These are phyloP conservation scores for Ustilago bromivora DNA, from an alignment of 1,284 basidiomycete species.

Conservation along the genomic window DNA sequence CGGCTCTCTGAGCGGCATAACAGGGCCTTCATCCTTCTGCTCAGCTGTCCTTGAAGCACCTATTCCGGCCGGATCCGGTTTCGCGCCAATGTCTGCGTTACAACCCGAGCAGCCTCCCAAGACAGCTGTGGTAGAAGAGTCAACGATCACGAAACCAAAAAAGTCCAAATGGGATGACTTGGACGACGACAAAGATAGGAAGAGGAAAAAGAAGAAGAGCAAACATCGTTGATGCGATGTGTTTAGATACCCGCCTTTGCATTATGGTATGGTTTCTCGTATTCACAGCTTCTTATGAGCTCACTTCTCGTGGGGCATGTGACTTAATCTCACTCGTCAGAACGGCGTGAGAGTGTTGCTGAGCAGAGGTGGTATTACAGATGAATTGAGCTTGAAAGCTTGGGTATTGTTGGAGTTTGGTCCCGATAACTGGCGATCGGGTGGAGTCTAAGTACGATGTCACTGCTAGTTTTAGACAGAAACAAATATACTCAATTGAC, in stretches of 20 bases:
- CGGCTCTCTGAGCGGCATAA: too few species aligned
- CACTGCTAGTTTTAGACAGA: too few species aligned
- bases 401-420: constrained; percentile 4
- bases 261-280: too few species aligned
- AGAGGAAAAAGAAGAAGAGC: constrained; percentile 31
- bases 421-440: too few species aligned
- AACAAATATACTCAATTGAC: too few species aligned
- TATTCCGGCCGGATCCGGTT: too few species aligned
- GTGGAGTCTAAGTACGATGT: too few species aligned
- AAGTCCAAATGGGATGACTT: constrained; percentile 41
- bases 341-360: not conserved
- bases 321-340: not conserved
- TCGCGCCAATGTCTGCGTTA: too few species aligned
- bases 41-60: too few species aligned
- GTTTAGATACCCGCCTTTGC: not conserved
- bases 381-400: not conserved
- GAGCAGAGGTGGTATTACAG: constrained; percentile 16
- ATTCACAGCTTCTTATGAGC: too few species aligned
- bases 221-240: constrained; percentile 8
- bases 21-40: too few species aligned
- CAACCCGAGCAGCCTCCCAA: not conserved
- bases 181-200: constrained; percentile 19
- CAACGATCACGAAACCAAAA: constrained; percentile 1
- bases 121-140: not conserved
- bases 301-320: too few species aligned